phyloP scores from a whole-genome alignment of 169 alveolate genomes.

The Plasmodium sp. region DNA sequence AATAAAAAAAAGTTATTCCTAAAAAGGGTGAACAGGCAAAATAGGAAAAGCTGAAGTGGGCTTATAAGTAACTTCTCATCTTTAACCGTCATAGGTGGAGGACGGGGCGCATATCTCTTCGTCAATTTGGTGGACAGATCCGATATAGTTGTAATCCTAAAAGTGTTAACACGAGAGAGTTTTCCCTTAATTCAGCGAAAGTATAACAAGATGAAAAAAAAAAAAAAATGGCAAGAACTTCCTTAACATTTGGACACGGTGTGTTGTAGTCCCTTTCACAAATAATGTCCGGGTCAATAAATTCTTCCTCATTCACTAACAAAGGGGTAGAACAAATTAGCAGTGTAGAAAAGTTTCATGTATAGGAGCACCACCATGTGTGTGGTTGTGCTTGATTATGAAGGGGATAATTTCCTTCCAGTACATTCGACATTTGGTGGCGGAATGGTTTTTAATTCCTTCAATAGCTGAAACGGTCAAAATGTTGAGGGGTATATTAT shows the following conservation, averaged over 20 bases:
- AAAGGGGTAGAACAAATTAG: not conserved
- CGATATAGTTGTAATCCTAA: constrained; percentile 57
- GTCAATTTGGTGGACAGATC: constrained; percentile 5
- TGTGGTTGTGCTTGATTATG: not conserved
- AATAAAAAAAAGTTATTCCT: not conserved
- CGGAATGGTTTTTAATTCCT: constrained; percentile 33
- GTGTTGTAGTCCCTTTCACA: constrained; percentile 82
- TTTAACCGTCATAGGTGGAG: constrained; percentile 63
- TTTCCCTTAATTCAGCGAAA: not conserved
- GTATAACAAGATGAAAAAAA: not conserved
- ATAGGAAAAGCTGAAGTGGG: not conserved
- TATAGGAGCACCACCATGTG: not conserved
- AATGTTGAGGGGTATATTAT: not conserved
- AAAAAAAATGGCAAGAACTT: constrained; percentile 50
- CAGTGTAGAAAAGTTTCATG: not conserved
- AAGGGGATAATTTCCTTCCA: not conserved
- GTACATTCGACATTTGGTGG: constrained; percentile 59
- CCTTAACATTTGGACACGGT: constrained; percentile 85
- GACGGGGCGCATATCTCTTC: constrained; percentile 74
- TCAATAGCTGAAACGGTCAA: constrained; percentile 12
- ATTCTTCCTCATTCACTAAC: constrained; percentile 57
- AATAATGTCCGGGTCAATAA: constrained; percentile 75
- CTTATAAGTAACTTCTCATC: constrained; percentile 1
- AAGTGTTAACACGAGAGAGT: not conserved
- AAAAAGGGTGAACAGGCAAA: not conserved